Base-by-base conservation (phyloP, 2,329 filamentous ascomycete genomes). In the Blumeria hordei region DNA sequence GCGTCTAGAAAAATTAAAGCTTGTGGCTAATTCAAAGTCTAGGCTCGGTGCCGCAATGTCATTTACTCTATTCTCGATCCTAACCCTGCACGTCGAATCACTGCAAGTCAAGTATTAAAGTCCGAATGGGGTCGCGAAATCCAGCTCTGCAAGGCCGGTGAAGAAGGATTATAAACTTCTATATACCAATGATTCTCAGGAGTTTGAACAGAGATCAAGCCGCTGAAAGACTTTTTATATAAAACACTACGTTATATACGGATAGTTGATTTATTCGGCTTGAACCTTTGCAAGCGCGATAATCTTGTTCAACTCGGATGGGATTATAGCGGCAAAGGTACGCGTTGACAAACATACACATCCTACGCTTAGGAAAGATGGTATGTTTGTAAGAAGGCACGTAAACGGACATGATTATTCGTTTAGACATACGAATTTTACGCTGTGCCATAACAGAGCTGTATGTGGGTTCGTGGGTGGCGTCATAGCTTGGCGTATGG, bases 31-130 rank as follows among this genome's bases (percentile, higher is more conserved):
- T 44, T 49, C 16, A 28, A 28, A 28, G 21, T 14, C 39, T 60
- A 96, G 90, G 88, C 88, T 62, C 87, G 90, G 63, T 98, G 92
- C 70, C 85, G 92, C 59, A 98, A 98, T 64, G 92, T 98, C 64
- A 95, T 98, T 66, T 98, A 98, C 71, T 96, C 88, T 21, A 94
- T 98, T 60, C 76, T 98, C 49, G 92, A 98, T 65, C 92, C 92
- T 34, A 95, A 94, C 67, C 88, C 92, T 32, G 78, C 78, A 56
- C 83, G 92, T 60, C 86, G 92, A 62, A 90, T 98, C 66, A 95
- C 88, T 34, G 90, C 92, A 57, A 90, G 88, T 43, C 92, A 98
- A 70, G 87, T 96, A 56, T 79, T 98, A 64, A 94, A 94, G 69
- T 96, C 90, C 4, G 92, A 98, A 72, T 98, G 92, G 92, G 50